Conservation (phyloP, 148 eudicot genomes). For the Polygonum maritimum region DNA sequence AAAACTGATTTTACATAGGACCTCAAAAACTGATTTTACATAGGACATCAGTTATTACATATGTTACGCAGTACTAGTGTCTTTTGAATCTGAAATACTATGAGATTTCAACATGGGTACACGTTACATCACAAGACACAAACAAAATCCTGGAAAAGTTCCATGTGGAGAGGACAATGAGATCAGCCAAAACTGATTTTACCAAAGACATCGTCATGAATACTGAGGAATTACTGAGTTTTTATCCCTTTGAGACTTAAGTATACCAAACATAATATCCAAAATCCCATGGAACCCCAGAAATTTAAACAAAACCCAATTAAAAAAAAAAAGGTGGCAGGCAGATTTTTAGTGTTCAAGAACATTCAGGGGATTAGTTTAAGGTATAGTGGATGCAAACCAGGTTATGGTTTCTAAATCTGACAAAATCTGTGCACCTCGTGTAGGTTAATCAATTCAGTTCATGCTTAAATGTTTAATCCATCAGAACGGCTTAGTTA, state of each 20-base stretch:
- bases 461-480: not conserved
- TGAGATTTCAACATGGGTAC: not conserved
- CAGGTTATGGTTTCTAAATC: not conserved
- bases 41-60: no score
- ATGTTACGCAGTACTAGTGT: not conserved
- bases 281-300: not conserved
- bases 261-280: not conserved
- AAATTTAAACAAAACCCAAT: not conserved
- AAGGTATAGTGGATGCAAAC: not conserved
- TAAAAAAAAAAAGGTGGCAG: not conserved
- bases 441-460: not conserved
- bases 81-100: not conserved
- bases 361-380: not conserved
- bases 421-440: not conserved
- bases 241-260: not conserved
- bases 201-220: not conserved
- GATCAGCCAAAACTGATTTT: not conserved
- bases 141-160: not conserved
- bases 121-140: not conserved
- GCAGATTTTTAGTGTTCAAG: not conserved
- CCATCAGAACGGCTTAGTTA: not conserved
- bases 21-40: no score
- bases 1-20: no score
- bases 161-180: not conserved
- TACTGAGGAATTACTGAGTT: not conserved